These are phyloP conservation scores for Chenopodium quinoa DNA, from an alignment of 148 eudicot genomes.

Conservation along the genomic window DNA sequence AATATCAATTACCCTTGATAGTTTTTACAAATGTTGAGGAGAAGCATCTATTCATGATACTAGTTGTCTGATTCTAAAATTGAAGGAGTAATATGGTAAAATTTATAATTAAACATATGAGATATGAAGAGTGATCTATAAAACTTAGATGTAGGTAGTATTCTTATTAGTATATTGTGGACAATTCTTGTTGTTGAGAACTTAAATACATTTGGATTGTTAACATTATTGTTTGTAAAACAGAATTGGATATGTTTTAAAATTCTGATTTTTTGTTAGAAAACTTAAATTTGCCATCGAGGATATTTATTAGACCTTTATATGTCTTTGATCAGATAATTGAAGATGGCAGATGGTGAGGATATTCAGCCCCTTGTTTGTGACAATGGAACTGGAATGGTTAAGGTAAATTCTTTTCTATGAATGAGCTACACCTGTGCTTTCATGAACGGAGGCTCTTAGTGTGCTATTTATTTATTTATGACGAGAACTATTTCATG, in stretches of 20 bases:
- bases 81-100: not conserved
- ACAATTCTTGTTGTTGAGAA: not conserved
- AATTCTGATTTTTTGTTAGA: not conserved
- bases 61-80: not conserved
- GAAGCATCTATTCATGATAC: not conserved
- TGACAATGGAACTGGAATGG: constrained; percentile 54
- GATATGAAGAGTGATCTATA: not conserved
- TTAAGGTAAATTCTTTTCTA: constrained; percentile 29
- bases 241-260: not conserved
- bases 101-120: not conserved
- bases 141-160: not conserved
- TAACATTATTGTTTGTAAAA: not conserved
- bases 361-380: constrained; percentile 51
- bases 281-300: not conserved
- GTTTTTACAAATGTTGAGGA: not conserved
- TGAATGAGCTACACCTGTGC: not conserved
- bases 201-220: not conserved
- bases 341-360: constrained; percentile 44
- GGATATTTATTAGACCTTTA: not conserved
- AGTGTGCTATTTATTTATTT: not conserved
- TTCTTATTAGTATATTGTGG: not conserved
- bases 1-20: not conserved
- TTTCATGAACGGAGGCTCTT: too few species aligned
- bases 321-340: constrained; percentile 10
- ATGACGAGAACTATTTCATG: not conserved